Base-by-base conservation (phyloP, 805 yeast species). In the Millerozyma miso region DNA sequence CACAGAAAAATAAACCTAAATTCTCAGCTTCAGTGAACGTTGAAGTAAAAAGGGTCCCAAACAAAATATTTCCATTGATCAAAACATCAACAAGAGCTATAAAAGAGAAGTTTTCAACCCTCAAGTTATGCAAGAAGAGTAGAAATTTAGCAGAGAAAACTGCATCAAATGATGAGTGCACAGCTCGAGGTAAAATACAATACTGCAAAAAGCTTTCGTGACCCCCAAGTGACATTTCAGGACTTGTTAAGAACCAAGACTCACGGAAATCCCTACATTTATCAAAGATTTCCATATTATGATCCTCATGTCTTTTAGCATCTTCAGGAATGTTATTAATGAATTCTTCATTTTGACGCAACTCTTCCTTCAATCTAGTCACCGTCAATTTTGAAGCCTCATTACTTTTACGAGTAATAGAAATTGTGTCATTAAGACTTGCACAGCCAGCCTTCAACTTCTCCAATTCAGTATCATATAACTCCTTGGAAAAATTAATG, bases 81-180 rank as follows among this genome's bases (percentile, higher is more conserved):
- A 88, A 62, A 15, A 58, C 59, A 31, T 78, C 71, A 20, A 78
- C 55, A 2, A 77, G 48, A 4, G 47, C 46, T 18, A 76, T 45
- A 3, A 81, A 44, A 2, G 67, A 59, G 35, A 68, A 68, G 16
- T 74, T 64, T 7, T 60, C 51, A 0, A 67, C 52, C 4, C 59
- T 47, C 18, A 68, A 39, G 0, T 63, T 56, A 42, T 81, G 79
- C 15, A 81, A 52, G 35, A 70, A 63, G 43, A 79, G 73, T 6
- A 88, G 48, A 54, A 89, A 87, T 42, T 72, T 69, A 0, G 85
- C 79, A 31, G 81, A 62, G 56, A 67, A 90, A 0, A 85, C 69
- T 0, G 97, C 95, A 64, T 89, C 97, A 48, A 83, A 77, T 0
- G 95, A 80, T 0, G 97, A 86, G 49, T 84, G 88, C 2, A 84